Percentiles rank a stretch among this genome's conserved stretches.
Conservation (phyloP, 305 asterid genomes). For the Fraxinus baroniana region DNA sequence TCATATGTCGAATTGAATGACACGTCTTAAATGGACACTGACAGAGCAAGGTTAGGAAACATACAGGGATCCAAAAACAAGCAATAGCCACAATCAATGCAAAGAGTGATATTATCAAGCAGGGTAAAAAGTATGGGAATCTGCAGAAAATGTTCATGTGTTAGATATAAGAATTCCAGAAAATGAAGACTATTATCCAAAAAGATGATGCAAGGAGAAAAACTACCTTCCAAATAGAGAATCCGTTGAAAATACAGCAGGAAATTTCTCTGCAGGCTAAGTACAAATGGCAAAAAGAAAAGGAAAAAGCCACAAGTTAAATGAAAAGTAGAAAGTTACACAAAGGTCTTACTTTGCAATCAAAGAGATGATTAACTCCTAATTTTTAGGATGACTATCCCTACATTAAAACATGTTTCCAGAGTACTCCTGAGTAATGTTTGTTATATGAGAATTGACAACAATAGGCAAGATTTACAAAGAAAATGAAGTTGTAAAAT, state of each 20-base stretch:
- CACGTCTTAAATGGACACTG: slow-evolving; percentile 2
- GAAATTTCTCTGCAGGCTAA: slow-evolving; percentile 92
- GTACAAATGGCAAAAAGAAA: slow-evolving; percentile 18
- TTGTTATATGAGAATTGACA: background rate
- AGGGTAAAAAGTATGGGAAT: slow-evolving; percentile 89
- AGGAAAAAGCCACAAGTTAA: slow-evolving; percentile 9
- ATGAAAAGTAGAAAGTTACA: background rate
- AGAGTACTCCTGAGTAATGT: background rate
- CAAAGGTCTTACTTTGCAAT: background rate
- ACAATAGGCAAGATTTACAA: background rate
- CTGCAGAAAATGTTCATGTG: slow-evolving; percentile 38
- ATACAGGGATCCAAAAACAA: slow-evolving; percentile 78
- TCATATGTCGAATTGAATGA: background rate
- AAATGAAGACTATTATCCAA: background rate
- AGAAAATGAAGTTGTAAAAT: background rate
- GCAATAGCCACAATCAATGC: slow-evolving; percentile 48
- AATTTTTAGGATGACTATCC: background rate
- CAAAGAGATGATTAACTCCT: background rate
- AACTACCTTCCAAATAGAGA: slow-evolving; percentile 72
- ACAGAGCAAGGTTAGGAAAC: slow-evolving; percentile 11
- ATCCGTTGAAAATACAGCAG: slow-evolving; percentile 58
- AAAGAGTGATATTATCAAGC: slow-evolving; percentile 58
- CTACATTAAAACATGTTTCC: background rate
- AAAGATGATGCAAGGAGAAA: background rate
- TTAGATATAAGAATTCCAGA: slow-evolving; percentile 14